A percentile compares a stretch with the other conserved stretches of the same genome.
These are phyloP conservation scores for Trichosporon ovoides DNA, from an alignment of 1,284 basidiomycete species.

Conservation along the genomic window DNA sequence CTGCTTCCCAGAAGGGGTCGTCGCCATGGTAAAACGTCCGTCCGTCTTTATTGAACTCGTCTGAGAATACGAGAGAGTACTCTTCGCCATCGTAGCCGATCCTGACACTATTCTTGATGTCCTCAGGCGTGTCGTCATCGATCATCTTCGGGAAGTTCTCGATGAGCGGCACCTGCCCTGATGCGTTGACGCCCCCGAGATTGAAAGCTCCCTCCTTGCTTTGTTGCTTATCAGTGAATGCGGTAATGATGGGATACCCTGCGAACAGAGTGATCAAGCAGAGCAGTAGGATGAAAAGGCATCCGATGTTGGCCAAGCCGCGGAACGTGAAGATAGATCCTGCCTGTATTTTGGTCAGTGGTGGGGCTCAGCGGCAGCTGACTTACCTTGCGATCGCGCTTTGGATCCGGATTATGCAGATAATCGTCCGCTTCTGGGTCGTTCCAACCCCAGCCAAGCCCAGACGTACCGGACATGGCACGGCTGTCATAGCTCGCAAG, in stretches of 20 bases:
- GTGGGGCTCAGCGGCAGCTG: conserved; percentile 15
- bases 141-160: conserved; percentile 64
- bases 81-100: conserved; percentile 44
- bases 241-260: conserved; percentile 49
- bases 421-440: conserved; percentile 50
- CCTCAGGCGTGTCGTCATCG: conserved; percentile 65
- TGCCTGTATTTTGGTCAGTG: conserved; percentile 52
- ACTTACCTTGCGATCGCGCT: conserved; percentile 57
- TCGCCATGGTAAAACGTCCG: conserved; percentile 67
- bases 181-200: conserved; percentile 55
- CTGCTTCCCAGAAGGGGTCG: conserved; percentile 50
- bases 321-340: conserved; percentile 64
- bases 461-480: conserved; percentile 5
- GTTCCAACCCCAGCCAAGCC: conserved; percentile 22
- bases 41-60: conserved; percentile 58
- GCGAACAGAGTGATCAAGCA: conserved; percentile 65
- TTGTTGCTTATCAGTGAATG: conserved; percentile 35
- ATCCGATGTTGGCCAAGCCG: conserved; percentile 71
- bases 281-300: conserved; percentile 59
- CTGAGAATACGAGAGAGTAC: conserved; percentile 51
- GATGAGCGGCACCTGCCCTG: conserved; percentile 58
- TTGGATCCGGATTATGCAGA: conserved; percentile 54
- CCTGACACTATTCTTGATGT: conserved; percentile 27
- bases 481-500: conserved; percentile 1
- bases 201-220: conserved; percentile 53